phyloP scores from a whole-genome alignment of 805 yeast genomes.

The Hermanozyma aechmeae region DNA sequence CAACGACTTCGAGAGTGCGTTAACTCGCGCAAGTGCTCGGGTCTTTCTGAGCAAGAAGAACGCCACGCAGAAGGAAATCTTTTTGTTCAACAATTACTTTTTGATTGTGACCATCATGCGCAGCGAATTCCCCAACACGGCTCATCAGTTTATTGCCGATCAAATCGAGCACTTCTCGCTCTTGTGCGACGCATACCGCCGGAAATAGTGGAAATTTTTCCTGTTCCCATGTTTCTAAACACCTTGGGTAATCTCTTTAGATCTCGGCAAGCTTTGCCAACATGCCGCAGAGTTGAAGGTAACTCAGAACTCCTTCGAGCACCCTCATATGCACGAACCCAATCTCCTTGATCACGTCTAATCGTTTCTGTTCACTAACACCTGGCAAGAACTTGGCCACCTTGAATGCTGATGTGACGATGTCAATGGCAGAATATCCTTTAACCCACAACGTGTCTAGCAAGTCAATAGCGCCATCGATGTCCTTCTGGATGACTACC shows the following conservation, averaged over 20 bases:
- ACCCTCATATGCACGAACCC: conserved; percentile 91
- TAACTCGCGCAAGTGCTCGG: conserved; percentile 59
- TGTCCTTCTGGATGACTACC: conserved; percentile 26
- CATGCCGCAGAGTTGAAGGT: conserved; percentile 78
- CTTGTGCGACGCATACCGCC: conserved; percentile 31
- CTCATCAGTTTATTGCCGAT: conserved; percentile 20
- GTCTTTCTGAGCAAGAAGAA: conserved; percentile 22
- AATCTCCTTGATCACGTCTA: conserved; percentile 75
- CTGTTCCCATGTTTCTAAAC: conserved; percentile 6
- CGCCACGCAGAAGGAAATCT: conserved; percentile 49
- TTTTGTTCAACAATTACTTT: conserved; percentile 65
- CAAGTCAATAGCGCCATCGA: conserved; percentile 58
- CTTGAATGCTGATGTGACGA: conserved; percentile 81
- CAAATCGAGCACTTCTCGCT: conserved; percentile 29
- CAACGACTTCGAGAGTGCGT: conserved; percentile 68
- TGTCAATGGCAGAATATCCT: conserved; percentile 91
- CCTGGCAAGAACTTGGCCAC: conserved; percentile 72
- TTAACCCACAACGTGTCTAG: conserved; percentile 72
- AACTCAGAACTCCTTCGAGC: conserved; percentile 85
- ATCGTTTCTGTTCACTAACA: conserved; percentile 55
- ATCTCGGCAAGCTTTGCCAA: conserved; percentile 46
- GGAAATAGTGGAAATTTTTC: conserved; percentile 2
- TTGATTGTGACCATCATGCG: conserved; percentile 49
- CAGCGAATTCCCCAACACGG: conserved; percentile 22
- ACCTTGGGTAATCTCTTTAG: not conserved